Evolutionary conservation across 495 filamentous ascomycete species (phyloP), one percentile per base, ranked within the genome.

Genomic region (Xylaria sp.): DNA sequence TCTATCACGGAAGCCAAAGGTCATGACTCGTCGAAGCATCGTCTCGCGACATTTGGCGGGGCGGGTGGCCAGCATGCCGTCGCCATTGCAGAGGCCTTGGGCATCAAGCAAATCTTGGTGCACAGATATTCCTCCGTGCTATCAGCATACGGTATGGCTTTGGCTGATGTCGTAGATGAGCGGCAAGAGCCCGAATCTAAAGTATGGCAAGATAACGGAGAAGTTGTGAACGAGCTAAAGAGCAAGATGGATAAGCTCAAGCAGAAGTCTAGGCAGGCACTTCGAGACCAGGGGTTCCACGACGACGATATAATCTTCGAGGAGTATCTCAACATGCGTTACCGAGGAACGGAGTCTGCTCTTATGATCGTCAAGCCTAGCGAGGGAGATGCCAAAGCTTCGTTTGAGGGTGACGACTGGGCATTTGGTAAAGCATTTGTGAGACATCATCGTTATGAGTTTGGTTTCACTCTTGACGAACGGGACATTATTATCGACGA

Each of bases 1-100:
- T 94, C 92, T 41, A 84, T 98, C 73, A 99, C 95, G 5, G 95
- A 99, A 80, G 95, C 94, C 24, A 93, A 95, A 79, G 96, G 96
- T 1, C 91, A 97, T 76, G 94, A 97, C 78, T 95, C 95, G 3
- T 93, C 93, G 4, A 92, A 91, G 74, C 96, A 98, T 80, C 85
- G 93, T 8, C 86, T 98, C 50, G 95, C 94, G 1, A 95, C 92
- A 0, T 98, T 99, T 82, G 96, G 96, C 26, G 96, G 96, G 35
- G 96, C 96, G 1, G 96, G 96, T 59, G 96, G 96, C 2, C 96
- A 99, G 78, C 96, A 99, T 75, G 96, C 96, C 7, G 93, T 96
- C 21, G 94, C 93, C n/a, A 97, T 99, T 75, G 96, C 95, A 14
- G 92, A 94, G 73, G 91, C 91, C 24, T 84, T 99, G 24, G 95